These are phyloP conservation scores for Retiboletus fuscus DNA, from an alignment of 1,284 basidiomycete species.

Conservation along the genomic window DNA sequence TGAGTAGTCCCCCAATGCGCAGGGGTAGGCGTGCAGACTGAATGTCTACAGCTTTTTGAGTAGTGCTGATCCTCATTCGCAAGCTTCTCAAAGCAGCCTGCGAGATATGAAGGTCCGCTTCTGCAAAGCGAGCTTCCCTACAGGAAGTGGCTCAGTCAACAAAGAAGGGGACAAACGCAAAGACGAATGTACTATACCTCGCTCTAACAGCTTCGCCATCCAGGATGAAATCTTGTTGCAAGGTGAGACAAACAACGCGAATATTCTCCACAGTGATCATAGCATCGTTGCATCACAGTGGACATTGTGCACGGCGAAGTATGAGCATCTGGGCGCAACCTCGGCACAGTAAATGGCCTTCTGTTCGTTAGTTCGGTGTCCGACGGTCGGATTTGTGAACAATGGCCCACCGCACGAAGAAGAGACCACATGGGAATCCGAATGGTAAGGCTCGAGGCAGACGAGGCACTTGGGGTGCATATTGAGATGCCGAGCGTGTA, in stretches of 20 bases:
- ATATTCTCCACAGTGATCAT: neutral
- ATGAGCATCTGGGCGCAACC: neutral
- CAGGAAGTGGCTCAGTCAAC: neutral
- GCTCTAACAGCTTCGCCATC: neutral
- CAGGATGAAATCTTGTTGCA: neutral
- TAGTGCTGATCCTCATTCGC: neutral
- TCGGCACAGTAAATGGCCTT: neutral
- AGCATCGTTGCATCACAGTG: neutral
- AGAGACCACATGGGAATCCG: neutral
- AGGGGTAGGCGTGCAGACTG: neutral
- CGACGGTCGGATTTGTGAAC: too few species aligned
- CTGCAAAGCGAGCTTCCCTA: neutral
- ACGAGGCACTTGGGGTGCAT: neutral
- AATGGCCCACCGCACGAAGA: neutral
- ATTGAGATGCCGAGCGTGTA: neutral
- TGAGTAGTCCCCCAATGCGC: neutral
- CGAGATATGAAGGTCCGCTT: neutral
- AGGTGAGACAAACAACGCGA: neutral
- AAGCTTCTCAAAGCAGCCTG: neutral
- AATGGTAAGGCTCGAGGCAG: neutral
- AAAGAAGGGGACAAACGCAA: neutral
- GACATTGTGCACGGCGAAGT: neutral
- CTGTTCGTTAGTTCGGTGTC: neutral
- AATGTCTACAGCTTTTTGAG: neutral
- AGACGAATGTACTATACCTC: neutral